Conservation (phyloP, 140 eudicot genomes). For the Flaveria floridana region DNA sequence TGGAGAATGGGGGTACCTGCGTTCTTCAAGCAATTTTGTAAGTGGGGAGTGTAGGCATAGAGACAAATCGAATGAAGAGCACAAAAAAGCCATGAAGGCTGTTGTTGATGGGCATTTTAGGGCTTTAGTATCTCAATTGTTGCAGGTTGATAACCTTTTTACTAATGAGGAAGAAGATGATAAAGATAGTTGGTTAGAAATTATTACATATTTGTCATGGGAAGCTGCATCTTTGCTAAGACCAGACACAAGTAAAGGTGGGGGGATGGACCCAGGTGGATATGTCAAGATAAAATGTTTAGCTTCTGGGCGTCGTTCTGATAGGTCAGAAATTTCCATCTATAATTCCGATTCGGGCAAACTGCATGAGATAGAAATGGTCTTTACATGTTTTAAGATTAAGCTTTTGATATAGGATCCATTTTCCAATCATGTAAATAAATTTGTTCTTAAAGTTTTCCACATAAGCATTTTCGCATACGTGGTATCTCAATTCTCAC, state of each 20-base stretch:
- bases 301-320: constrained; percentile 82
- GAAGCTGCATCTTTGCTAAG: constrained; percentile 94
- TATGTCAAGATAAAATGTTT: constrained; percentile 96
- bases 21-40: constrained; percentile 66
- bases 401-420: not conserved
- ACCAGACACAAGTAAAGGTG: constrained; percentile 95
- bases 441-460: not conserved
- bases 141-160: constrained; percentile 88
- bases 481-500: not conserved
- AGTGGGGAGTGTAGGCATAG: constrained; percentile 65
- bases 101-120: constrained; percentile 96
- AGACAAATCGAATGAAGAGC: constrained; percentile 85
- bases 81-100: constrained; percentile 79
- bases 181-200: constrained; percentile 83
- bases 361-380: not conserved
- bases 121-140: constrained; percentile 86
- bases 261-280: constrained; percentile 99
- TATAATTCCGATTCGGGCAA: not conserved
- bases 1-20: constrained; percentile 83
- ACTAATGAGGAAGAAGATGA: constrained; percentile 58
- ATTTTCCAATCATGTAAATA: not conserved
- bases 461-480: constrained; percentile 9
- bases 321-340: constrained; percentile 51
- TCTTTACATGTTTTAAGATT: not conserved
- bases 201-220: constrained; percentile 86